Conservation (phyloP, 2,329 filamentous ascomycete species). For the Fusarium annulatum region DNA sequence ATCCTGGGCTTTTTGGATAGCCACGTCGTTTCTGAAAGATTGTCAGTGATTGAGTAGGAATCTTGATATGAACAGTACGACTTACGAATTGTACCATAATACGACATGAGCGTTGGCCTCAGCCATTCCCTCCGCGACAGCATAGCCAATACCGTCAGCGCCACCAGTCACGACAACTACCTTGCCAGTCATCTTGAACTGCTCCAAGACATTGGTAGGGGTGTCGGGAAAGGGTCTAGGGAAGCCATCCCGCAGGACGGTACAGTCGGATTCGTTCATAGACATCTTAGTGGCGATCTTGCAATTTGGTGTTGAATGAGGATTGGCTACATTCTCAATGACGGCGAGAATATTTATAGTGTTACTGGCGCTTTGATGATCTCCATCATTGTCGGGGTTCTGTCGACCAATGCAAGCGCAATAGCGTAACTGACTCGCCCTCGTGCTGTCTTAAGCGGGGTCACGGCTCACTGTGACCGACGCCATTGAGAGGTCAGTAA, state of each 20-base stretch:
- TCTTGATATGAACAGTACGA: not conserved
- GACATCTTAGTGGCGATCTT: not conserved
- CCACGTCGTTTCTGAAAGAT: not conserved
- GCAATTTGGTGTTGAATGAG: not conserved
- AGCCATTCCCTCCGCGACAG: constrained; percentile 58
- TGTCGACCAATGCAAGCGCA: not conserved
- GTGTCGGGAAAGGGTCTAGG: constrained; percentile 39
- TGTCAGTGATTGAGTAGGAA: not conserved
- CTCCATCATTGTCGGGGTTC: not conserved
- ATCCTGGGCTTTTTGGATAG: not conserved
- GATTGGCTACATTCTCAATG: not conserved
- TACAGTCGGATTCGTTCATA: not conserved
- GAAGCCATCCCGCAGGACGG: not conserved
- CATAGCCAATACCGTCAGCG: constrained; percentile 57
- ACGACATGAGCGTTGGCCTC: constrained; percentile 57
- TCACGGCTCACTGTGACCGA: not conserved
- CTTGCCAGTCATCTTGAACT: constrained; percentile 52
- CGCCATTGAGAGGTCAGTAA: not conserved
- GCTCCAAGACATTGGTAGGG: constrained; percentile 50
- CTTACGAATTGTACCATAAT: constrained; percentile 39
- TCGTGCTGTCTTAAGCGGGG: not conserved
- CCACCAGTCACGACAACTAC: constrained; percentile 57
- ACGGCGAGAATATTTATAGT: not conserved
- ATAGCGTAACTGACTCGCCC: not conserved
- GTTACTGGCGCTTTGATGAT: not conserved